Percentiles rank a stretch among this genome's conserved stretches.
These are phyloP conservation scores for Chalaropsis thielavioides DNA, from an alignment of 2,329 filamentous ascomycete species.

Conservation along the genomic window DNA sequence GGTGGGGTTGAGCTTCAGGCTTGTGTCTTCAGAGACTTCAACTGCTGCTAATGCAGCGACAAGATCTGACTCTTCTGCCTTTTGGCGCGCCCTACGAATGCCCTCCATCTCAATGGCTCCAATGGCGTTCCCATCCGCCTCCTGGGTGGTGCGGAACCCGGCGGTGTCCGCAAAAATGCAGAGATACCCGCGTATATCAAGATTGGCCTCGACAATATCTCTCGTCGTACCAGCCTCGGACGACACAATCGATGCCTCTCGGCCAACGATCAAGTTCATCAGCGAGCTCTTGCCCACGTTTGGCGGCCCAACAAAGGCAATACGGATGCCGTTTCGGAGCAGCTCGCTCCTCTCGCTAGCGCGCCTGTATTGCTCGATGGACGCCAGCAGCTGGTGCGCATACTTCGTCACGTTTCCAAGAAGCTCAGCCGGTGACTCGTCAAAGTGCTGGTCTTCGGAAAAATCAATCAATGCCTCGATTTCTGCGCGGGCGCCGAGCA, in stretches of 20 bases:
- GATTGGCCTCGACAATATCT: slow-evolving; percentile 80
- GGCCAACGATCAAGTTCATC: slow-evolving; percentile 75
- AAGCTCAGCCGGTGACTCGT: slow-evolving; percentile 64
- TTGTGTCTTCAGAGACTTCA: slow-evolving; percentile 29
- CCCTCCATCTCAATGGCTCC: slow-evolving; percentile 76
- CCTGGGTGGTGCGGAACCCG: slow-evolving; percentile 50
- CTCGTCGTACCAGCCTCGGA: slow-evolving; percentile 84
- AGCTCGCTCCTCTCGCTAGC: slow-evolving; percentile 75
- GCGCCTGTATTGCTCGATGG: slow-evolving; percentile 54
- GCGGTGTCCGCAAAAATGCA: slow-evolving; percentile 95
- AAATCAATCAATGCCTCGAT: slow-evolving; percentile 95
- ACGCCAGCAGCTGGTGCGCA: slow-evolving; percentile 43
- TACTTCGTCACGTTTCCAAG: slow-evolving; percentile 53
- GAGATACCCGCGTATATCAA: slow-evolving; percentile 80
- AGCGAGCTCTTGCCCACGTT: slow-evolving; percentile 93
- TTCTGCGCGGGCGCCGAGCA: slow-evolving; percentile 74
- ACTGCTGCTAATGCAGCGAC: slow-evolving; percentile 69
- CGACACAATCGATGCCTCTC: slow-evolving; percentile 91
- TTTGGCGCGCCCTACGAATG: slow-evolving; percentile 69
- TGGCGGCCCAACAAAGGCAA: slow-evolving; percentile 78
- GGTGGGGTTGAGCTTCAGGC: slow-evolving; percentile 13
- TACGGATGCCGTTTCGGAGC: slow-evolving; percentile 66
- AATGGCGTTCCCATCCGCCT: slow-evolving; percentile 29
- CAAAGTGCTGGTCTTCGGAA: slow-evolving; percentile 92
- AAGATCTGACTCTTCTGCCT: slow-evolving; percentile 71